Conservation (phyloP, 2,329 filamentous ascomycete species). For the Scopulariopsis brevicaulis region DNA sequence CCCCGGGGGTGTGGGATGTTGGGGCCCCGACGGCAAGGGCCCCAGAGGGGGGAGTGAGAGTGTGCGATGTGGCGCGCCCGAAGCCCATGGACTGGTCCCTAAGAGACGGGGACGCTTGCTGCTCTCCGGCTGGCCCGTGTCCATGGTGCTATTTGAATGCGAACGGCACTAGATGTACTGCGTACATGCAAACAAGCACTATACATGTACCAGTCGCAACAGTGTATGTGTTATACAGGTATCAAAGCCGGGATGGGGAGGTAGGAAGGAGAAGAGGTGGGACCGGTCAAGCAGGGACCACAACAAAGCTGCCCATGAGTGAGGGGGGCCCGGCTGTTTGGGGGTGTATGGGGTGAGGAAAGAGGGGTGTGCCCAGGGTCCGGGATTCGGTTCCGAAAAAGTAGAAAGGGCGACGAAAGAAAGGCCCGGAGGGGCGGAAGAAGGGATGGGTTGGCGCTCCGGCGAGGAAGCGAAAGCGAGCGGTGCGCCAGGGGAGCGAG, state of each 20-base stretch:
- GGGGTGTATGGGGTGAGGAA: conserved; percentile 2
- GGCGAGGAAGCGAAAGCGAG: background rate
- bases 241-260: conserved; percentile 1
- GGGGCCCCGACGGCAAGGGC: conserved; percentile 9
- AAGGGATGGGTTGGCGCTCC: background rate
- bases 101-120: conserved; percentile 46
- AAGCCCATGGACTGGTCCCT: conserved; percentile 31
- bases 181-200: conserved; percentile 20
- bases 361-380: conserved; percentile 2
- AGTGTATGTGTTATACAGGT: conserved; percentile 10
- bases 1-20: conserved; percentile 19
- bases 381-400: background rate
- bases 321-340: conserved; percentile 8
- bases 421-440: conserved; percentile 2
- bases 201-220: conserved; percentile 1
- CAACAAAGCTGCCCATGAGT: conserved; percentile 18
- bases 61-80: conserved; percentile 31
- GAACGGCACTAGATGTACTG: conserved; percentile 1
- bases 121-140: conserved; percentile 41
- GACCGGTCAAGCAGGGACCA: conserved; percentile 12
- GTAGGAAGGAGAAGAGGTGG: conserved; percentile 4
- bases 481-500: background rate
- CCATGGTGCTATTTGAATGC: conserved; percentile 41
- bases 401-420: conserved; percentile 4
- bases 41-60: conserved; percentile 34